Conservation (phyloP, 148 eudicot species). For the Heliosperma pusillum region DNA sequence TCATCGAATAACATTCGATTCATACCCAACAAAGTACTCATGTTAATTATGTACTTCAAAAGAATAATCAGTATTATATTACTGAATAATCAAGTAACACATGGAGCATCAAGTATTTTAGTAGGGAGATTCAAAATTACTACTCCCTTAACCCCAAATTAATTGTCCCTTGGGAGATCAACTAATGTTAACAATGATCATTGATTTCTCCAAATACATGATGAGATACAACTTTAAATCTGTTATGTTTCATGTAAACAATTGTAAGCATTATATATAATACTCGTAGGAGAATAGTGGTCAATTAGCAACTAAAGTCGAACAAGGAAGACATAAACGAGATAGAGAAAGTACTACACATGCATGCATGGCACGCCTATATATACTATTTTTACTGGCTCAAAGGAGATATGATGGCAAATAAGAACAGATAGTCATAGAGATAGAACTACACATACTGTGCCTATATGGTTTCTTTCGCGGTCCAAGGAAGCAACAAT, state of each 20-base stretch:
- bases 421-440: background rate
- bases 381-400: background rate
- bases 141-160: background rate
- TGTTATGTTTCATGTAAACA: background rate
- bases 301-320: background rate
- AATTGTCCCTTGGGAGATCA: background rate
- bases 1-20: background rate
- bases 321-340: background rate
- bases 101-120: background rate
- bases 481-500: background rate
- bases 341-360: background rate
- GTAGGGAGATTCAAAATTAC: background rate
- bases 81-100: background rate
- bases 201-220: background rate
- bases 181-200: background rate
- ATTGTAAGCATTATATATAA: background rate
- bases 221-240: background rate
- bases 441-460: background rate
- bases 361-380: background rate
- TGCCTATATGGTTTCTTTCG: background rate
- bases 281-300: background rate
- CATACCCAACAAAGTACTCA: background rate
- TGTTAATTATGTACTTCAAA: background rate
- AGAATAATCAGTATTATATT: background rate
- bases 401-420: background rate